These are phyloP conservation scores for Leptographium wingfieldii DNA, from an alignment of 2,329 filamentous ascomycete species.

Conservation along the genomic window DNA sequence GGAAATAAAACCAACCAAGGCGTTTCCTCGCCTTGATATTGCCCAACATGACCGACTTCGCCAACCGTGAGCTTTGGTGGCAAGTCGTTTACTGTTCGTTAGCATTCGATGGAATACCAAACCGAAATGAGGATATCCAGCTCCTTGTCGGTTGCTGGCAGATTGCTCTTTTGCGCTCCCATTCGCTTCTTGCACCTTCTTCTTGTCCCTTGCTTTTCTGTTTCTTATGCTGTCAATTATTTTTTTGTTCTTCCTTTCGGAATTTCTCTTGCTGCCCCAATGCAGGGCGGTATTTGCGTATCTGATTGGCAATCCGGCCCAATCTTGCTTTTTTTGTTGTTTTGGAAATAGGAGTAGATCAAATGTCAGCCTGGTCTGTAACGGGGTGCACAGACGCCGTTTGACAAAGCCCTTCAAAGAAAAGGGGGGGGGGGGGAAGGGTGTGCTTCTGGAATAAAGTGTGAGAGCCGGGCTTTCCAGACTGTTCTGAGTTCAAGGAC, in stretches of 20 bases:
- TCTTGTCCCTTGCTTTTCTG: neutral
- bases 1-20: neutral
- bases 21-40: neutral
- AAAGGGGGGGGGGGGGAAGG: neutral
- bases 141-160: neutral
- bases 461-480: neutral
- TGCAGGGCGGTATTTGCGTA: neutral
- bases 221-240: neutral
- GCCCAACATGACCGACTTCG: neutral
- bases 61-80: neutral
- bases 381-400: neutral
- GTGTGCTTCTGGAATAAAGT: neutral
- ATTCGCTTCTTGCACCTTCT: neutral
- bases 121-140: neutral
- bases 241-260: neutral
- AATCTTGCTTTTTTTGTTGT: neutral
- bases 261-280: neutral
- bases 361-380: neutral
- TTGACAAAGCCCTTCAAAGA: neutral
- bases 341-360: neutral
- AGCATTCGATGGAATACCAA: neutral
- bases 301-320: neutral
- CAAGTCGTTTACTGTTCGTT: neutral
- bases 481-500: neutral
- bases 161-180: neutral